Percentiles rank a stretch among this genome's conserved stretches.
These are phyloP conservation scores for Plectosphaerella plurivora DNA, from an alignment of 2,329 filamentous ascomycete species.

Conservation along the genomic window DNA sequence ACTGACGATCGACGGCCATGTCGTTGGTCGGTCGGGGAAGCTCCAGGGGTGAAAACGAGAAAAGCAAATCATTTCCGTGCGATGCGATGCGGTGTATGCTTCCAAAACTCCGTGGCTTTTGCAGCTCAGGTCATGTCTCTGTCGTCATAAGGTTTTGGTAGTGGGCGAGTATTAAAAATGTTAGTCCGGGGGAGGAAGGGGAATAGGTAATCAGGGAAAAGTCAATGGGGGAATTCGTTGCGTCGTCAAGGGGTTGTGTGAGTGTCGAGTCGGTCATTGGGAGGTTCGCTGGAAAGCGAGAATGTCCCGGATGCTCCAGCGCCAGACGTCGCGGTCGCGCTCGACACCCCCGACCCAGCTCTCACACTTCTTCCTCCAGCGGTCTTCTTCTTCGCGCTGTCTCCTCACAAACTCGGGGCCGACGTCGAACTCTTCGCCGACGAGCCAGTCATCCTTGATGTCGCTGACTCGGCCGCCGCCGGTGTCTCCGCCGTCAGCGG, in stretches of 20 bases:
- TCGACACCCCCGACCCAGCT: constrained; percentile 68
- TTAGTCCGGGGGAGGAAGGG: not conserved
- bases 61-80: not conserved
- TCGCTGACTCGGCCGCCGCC: constrained; percentile 52
- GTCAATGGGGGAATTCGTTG: not conserved
- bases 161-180: constrained; percentile 1
- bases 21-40: not conserved
- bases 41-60: not conserved
- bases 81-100: not conserved
- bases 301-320: constrained; percentile 69
- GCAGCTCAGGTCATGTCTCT: not conserved
- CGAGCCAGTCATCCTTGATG: constrained; percentile 72
- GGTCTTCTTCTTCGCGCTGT: constrained; percentile 85
- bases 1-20: too few species aligned
- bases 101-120: not conserved
- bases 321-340: constrained; percentile 60
- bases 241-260: not conserved
- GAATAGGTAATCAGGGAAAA: not conserved
- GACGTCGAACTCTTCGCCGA: constrained; percentile 96
- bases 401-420: constrained; percentile 88
- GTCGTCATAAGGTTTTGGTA: not conserved
- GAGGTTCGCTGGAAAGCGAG: constrained; percentile 33
- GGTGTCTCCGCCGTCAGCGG: constrained; percentile 42
- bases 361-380: constrained; percentile 84
- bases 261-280: constrained; percentile 5